These are phyloP conservation scores for Plasmodium reichenowi DNA, from an alignment of 169 alveolate species.

Conservation along the genomic window DNA sequence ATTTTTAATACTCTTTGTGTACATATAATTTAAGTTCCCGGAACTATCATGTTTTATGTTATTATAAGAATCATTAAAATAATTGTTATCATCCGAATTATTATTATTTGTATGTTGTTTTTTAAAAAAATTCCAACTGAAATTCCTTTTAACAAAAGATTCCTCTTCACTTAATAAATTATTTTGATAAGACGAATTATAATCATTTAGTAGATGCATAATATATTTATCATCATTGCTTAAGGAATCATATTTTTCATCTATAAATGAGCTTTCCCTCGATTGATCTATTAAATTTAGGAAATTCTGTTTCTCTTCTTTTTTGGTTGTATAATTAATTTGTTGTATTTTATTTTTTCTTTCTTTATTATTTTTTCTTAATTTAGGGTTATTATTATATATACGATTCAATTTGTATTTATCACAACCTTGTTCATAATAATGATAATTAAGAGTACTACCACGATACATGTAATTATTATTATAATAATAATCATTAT, in stretches of 20 bases:
- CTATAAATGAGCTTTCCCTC: slow-evolving; percentile 37
- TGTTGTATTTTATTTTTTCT: not conserved
- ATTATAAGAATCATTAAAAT: not conserved
- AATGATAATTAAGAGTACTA: not conserved
- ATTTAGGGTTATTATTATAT: too few relatives aligned
- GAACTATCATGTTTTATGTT: not conserved
- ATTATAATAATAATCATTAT: too few relatives aligned
- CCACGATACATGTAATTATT: too few relatives aligned
- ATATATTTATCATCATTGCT: slow-evolving; percentile 27
- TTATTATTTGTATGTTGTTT: not conserved
- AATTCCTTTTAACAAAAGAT: not conserved
- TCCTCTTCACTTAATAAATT: slow-evolving; percentile 29
- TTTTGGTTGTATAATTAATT: not conserved
- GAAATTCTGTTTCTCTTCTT: slow-evolving; percentile 10
- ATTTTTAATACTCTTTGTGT: slow-evolving; percentile 17
- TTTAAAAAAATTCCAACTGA: slow-evolving; percentile 4
- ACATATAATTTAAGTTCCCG: not conserved
- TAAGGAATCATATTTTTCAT: slow-evolving; percentile 35
- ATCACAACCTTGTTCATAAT: not conserved
- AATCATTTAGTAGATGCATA: slow-evolving; percentile 54
- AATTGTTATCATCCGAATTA: not conserved
- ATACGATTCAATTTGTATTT: not conserved
- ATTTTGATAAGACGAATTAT: slow-evolving; percentile 36
- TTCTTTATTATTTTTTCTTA: not conserved
- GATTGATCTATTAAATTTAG: slow-evolving; percentile 19